Evolutionary conservation across 148 eudicot species (phyloP).

Genomic region (Cornus florida): DNA sequence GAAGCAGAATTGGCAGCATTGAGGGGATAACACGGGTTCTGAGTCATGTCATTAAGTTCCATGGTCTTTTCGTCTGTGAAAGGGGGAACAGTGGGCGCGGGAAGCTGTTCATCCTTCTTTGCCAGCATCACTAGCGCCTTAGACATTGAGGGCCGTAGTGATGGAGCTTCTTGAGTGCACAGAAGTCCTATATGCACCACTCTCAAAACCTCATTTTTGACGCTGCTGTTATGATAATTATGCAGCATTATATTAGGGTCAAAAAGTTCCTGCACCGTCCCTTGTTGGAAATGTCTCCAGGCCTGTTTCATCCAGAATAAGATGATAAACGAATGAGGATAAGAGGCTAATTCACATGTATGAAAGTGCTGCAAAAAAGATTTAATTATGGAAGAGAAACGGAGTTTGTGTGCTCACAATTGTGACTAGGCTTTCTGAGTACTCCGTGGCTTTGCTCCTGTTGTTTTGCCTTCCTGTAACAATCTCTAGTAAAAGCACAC

Average conservation of each 20-base stretch:
- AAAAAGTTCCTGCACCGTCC: conserved; percentile 38
- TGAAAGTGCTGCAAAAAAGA: background rate
- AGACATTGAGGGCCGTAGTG: conserved; percentile 58
- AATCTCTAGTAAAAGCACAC: conserved; percentile 54
- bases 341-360: too few relatives aligned
- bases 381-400: background rate
- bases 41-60: conserved; percentile 31
- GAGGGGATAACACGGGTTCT: conserved; percentile 22
- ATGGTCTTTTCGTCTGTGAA: conserved; percentile 54
- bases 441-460: conserved; percentile 23
- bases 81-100: conserved; percentile 54
- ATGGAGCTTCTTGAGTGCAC: conserved; percentile 57
- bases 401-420: conserved; percentile 27
- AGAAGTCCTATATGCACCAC: conserved; percentile 54
- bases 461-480: conserved; percentile 54
- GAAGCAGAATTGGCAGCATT: conserved; percentile 25
- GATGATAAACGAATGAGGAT: background rate
- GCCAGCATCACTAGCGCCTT: conserved; percentile 50
- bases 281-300: conserved; percentile 59
- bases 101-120: conserved; percentile 44
- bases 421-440: conserved; percentile 41
- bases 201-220: conserved; percentile 34
- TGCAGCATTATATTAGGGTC: conserved; percentile 45
- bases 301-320: conserved; percentile 29
- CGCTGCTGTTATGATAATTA: conserved; percentile 17